Evolutionary conservation across 257 asterid genomes (phyloP), one percentile per base, ranked within the genome.

Genomic region (Salvia miltiorrhiza): DNA sequence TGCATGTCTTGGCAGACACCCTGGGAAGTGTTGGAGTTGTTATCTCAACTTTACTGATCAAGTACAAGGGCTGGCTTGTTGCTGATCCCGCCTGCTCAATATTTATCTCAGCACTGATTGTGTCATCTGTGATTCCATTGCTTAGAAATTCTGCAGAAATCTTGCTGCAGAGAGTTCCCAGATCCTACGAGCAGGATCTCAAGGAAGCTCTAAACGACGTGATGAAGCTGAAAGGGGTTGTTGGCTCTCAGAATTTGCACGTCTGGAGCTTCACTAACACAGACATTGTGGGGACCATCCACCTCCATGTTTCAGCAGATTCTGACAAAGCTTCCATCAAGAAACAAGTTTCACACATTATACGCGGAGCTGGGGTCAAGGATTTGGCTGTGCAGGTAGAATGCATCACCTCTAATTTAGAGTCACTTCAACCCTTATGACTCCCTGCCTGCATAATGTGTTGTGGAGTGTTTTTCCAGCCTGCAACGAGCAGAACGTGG

Each of bases 1-100:
- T 94, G 86, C 99, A 94, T 32, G 97, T 94, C 41, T 71, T 94
- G 78, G 99, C 97, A 9, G 99, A 94, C 83, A 94, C 99, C 5
- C 0, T 94, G 86, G 99, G 99, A 54, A 94, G 99, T 23, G 90
- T 94, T 4, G 97, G 99, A 59, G 99, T 94, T 61, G 97, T 89
- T 48, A 77, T 89, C 68, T 84, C 99, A 1, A 91, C 98, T 56
- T 87, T 94, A n/a, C 72, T 94, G 47, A 94, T 91, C 72, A 73
- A 91, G 87, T 91, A 91, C 86, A 91, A 87, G 78, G 97, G 97
- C 57, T 94, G 99, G 98, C 88, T 94, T 9, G 82, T 87, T 14
- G 96, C 99, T 7, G 99, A 94, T 68, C 99, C 99, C 1, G 96
- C 97, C 65, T 86, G 96, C 84, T 94, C 99, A 0, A 91, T 94